Percentiles rank a stretch among this genome's conserved stretches.
Conservation (phyloP, 768 basidiomycete genomes). For the Tylopilus sp. region DNA sequence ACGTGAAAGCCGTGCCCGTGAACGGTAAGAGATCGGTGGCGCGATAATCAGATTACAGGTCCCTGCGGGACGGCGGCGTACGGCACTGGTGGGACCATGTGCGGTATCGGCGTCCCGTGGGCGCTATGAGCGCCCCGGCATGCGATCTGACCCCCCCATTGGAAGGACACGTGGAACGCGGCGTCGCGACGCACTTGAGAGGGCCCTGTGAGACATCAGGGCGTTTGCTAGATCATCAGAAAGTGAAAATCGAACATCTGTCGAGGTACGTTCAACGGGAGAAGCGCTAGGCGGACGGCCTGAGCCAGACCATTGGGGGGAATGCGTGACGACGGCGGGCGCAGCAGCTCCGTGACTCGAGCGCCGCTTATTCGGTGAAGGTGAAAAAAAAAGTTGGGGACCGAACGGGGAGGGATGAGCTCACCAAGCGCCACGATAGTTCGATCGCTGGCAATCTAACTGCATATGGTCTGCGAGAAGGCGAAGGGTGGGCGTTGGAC, state of each 20-base stretch:
- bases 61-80: neutral
- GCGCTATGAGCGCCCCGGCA: constrained; percentile 18
- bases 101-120: neutral
- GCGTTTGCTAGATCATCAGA: neutral
- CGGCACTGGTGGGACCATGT: constrained; percentile 7
- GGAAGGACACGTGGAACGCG: constrained; percentile 17
- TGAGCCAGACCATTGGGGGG: too few species aligned
- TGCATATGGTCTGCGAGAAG: constrained; percentile 6
- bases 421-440: neutral
- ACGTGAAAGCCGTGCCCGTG: too few species aligned
- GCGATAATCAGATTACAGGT: neutral
- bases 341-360: too few species aligned
- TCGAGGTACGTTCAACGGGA: constrained; percentile 1
- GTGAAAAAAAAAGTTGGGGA: neutral
- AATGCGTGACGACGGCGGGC: neutral
- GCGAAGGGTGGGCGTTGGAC: constrained; percentile 8
- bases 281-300: neutral
- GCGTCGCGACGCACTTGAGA: constrained; percentile 23
- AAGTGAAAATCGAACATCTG: too few species aligned
- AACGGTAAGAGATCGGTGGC: constrained; percentile 6
- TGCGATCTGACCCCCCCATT: neutral
- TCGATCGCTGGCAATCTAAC: constrained; percentile 11
- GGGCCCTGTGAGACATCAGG: neutral
- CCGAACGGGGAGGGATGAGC: neutral
- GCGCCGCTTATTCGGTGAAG: neutral